Percentiles rank a stretch among this genome's conserved stretches.
Conservation (phyloP, 2,329 filamentous ascomycete species). For the Xylariomycetidae sp. region DNA sequence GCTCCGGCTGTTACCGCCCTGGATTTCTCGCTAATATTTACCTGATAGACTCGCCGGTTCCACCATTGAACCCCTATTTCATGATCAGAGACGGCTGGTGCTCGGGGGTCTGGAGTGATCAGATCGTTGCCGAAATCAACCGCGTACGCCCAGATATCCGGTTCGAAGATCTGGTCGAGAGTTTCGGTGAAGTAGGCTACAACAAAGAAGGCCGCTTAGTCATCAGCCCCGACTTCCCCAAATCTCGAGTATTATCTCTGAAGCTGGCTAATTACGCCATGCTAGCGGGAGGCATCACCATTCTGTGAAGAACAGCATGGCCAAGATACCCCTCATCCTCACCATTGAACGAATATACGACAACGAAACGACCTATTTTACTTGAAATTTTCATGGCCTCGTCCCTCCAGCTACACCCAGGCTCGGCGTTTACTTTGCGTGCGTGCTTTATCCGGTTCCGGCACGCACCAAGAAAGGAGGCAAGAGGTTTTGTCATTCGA, state of each 20-base stretch:
- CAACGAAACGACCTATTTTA: no score
- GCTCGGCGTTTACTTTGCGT: no score
- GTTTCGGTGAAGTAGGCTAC: slow-evolving; percentile 55
- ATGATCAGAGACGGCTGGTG: slow-evolving; percentile 56
- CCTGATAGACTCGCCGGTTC: slow-evolving; percentile 65
- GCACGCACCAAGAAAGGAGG: no score
- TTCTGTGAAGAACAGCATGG: slow-evolving; percentile 20
- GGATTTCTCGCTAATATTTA: no score
- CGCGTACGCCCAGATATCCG: slow-evolving; percentile 52
- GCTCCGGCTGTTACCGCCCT: no score
- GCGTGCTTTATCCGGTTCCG: no score
- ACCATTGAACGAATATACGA: background rate
- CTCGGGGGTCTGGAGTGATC: slow-evolving; percentile 68
- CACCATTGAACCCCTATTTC: slow-evolving; percentile 70
- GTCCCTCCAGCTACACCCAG: no score
- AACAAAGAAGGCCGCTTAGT: slow-evolving; percentile 56
- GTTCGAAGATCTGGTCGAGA: slow-evolving; percentile 61
- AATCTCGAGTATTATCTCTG: slow-evolving; percentile 48
- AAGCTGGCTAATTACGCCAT: slow-evolving; percentile 55
- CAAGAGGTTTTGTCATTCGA: no score
- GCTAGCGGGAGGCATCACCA: slow-evolving; percentile 36
- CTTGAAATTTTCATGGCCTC: no score
- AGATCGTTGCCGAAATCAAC: slow-evolving; percentile 57
- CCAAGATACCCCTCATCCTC: background rate
- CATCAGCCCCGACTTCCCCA: slow-evolving; percentile 51